Evolutionary conservation across 2,329 filamentous ascomycete genomes (phyloP).

Genomic region (Fusarium redolens): DNA sequence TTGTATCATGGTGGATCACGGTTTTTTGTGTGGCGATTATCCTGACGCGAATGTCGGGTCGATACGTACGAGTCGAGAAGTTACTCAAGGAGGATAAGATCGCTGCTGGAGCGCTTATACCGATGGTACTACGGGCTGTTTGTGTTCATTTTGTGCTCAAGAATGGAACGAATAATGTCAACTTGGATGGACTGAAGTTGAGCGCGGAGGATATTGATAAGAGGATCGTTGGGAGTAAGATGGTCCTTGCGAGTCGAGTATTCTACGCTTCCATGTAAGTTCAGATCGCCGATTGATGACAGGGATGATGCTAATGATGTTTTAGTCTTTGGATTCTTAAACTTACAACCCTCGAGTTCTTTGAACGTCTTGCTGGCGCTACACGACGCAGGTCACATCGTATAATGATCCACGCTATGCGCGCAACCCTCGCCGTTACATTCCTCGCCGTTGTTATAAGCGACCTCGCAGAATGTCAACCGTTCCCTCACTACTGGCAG

Average conservation of each 20-base stretch:
- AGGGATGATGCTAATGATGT: conserved; percentile 13
- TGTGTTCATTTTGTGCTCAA: conserved; percentile 83
- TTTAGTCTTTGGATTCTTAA: conserved; percentile 88
- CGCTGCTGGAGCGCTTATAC: conserved; percentile 80
- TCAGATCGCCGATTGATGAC: accelerated
- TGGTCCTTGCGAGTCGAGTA: conserved; percentile 83
- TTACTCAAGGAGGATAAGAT: conserved; percentile 89
- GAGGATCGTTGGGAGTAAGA: conserved; percentile 75
- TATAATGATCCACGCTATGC: conserved; percentile 74
- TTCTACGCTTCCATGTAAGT: conserved; percentile 88
- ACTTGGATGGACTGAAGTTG: conserved; percentile 51
- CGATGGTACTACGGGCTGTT: conserved; percentile 81
- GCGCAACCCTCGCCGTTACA: conserved; percentile 76
- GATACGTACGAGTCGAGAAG: conserved; percentile 83
- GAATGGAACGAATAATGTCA: conserved; percentile 91
- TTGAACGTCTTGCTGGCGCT: conserved; percentile 82
- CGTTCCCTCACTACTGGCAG: conserved; percentile 78
- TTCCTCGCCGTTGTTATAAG: conserved; percentile 83
- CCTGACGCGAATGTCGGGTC: conserved; percentile 77
- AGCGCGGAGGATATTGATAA: conserved; percentile 57
- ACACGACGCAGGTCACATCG: conserved; percentile 82
- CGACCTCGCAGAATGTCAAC: conserved; percentile 83
- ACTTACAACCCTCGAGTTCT: conserved; percentile 87
- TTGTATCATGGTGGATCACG: conserved; percentile 95
- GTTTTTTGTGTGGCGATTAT: conserved; percentile 84